Evolutionary conservation across 768 basidiomycete genomes (phyloP).

Genomic region (Glaciozyma martinii): DNA sequence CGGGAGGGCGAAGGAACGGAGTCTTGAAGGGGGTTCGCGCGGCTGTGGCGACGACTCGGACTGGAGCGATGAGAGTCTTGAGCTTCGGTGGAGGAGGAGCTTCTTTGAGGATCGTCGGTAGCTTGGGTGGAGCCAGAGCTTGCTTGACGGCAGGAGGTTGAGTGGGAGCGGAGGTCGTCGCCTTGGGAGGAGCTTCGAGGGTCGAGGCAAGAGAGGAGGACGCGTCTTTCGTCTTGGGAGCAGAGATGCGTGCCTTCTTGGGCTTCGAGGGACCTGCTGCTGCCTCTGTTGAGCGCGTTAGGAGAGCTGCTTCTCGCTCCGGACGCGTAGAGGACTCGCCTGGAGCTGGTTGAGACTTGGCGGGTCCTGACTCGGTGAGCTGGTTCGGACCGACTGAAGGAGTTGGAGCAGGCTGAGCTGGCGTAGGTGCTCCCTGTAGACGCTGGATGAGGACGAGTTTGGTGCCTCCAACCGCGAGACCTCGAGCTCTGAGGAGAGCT

Average conservation of each 20-base stretch:
- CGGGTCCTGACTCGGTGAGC: neutral
- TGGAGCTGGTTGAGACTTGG: neutral
- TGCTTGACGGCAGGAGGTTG: neutral
- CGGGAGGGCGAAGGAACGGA: neutral
- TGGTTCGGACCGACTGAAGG: neutral
- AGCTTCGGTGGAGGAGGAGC: neutral
- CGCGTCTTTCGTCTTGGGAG: neutral
- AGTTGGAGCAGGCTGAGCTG: neutral
- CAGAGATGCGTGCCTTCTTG: neutral
- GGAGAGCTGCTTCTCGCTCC: neutral
- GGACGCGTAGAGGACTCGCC: neutral
- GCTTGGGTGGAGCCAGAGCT: neutral
- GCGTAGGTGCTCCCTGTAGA: neutral
- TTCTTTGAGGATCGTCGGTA: no score
- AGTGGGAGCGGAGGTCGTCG: neutral
- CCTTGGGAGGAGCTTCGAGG: neutral
- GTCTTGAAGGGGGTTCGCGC: neutral
- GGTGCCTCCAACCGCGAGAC: neutral
- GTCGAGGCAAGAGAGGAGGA: neutral
- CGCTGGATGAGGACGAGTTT: neutral
- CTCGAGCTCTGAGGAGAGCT: neutral
- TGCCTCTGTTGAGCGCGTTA: neutral
- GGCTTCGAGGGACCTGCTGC: neutral
- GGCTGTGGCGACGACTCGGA: neutral
- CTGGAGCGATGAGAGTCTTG: neutral